A percentile compares a stretch with the other conserved stretches of the same genome.
phyloP scores from a whole-genome alignment of 805 yeast species.

The Barnettozyma botsteinii region DNA sequence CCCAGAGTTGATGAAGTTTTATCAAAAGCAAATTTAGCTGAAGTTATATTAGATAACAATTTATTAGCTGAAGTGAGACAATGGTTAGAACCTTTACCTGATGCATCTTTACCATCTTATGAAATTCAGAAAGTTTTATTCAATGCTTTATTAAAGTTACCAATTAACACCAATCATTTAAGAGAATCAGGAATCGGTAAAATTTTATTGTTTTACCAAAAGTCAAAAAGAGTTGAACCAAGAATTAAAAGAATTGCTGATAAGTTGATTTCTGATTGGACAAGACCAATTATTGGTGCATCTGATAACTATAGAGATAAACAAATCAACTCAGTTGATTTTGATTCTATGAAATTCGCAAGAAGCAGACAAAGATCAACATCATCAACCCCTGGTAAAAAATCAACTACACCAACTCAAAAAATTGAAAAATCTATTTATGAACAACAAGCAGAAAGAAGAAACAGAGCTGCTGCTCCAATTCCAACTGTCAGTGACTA shows the following conservation, averaged over 20 bases:
- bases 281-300: constrained; percentile 94
- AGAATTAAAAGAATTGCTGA: constrained; percentile 84
- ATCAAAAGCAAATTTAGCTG: constrained; percentile 79
- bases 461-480: constrained; percentile 96
- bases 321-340: constrained; percentile 60
- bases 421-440: constrained; percentile 54
- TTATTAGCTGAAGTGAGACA: constrained; percentile 86
- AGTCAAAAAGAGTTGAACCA: constrained; percentile 84
- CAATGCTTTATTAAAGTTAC: constrained; percentile 65
- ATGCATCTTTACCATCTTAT: constrained; percentile 95
- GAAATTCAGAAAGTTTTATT: constrained; percentile 90
- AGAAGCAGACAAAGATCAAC: constrained; percentile 11
- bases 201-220: constrained; percentile 87
- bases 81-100: constrained; percentile 98
- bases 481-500: constrained; percentile 82
- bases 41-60: constrained; percentile 90
- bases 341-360: constrained; percentile 39
- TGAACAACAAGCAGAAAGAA: constrained; percentile 84
- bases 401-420: constrained; percentile 7
- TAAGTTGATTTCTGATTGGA: constrained; percentile 92
- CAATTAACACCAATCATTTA: constrained; percentile 92
- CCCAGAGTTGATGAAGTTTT: constrained; percentile 73
- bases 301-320: constrained; percentile 92
- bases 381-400: constrained; percentile 10
- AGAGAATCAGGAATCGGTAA: constrained; percentile 94